Evolutionary conservation across 805 yeast genomes (phyloP), one percentile per base, ranked within the genome.

Genomic region (Candida corydali): DNA sequence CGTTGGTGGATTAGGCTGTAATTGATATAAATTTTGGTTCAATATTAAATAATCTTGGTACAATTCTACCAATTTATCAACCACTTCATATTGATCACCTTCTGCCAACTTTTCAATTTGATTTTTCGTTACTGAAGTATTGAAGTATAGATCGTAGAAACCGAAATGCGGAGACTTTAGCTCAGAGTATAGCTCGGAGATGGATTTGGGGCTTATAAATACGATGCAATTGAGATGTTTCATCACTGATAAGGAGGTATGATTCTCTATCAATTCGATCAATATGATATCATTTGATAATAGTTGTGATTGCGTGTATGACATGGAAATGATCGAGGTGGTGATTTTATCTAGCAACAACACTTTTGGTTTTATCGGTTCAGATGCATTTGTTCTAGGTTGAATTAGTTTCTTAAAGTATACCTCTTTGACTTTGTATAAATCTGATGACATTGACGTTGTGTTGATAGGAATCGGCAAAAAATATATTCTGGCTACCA

Each of bases 41-140:
- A 91, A 61, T 6, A 86, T 79, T 43, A 77, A 69, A 54, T 82
- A 89, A 58, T 93, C 97, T 48, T 82, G 85, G 54, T 87, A 93
- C 26, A 89, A 54, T 53, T 93, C 98, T 36, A 82, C 78, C 4
- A 93, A 87, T 40, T 75, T 75, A 4, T 71, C 63, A 8, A 93
- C 83, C 8, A 79, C 77, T 54, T 91, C 98, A 50, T 80, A 69
- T 52, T 86, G 93, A 57, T 93, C 99, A 3, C 86, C 75, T 57
- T 87, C 96, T 0, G 98, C 98, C 32, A 93, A 55, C 34, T 85
- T 70, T 55, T 93, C 99, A 47, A 93, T 58, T 44, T 86, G 84
- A 17, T 80, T 68, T 60, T 91, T 93, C 35, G 78, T 70, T 20
- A 89, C 72, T 11, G 78, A 66, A 55, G 88, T 88, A 54, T 78